Evolutionary conservation across 768 basidiomycete genomes (phyloP).

Genomic region (Pluteus cervinus): DNA sequence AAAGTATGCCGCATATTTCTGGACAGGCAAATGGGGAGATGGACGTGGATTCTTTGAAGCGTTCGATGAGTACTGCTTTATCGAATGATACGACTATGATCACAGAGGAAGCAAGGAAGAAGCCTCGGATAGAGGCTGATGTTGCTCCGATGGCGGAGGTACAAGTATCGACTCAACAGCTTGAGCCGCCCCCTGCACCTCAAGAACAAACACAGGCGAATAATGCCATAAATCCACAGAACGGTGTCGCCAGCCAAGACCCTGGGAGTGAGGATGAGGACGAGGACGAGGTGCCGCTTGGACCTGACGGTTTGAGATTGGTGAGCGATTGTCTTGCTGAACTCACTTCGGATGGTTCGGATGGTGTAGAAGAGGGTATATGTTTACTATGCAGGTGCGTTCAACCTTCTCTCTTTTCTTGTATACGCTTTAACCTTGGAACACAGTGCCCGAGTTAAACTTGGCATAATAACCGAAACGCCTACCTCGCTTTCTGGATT

Average conservation of each 20-base stretch:
- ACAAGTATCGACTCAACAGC: no score
- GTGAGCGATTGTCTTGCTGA: slow-evolving; percentile 35
- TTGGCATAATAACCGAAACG: slow-evolving; percentile 19
- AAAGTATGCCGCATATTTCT: no score
- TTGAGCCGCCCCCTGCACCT: no score
- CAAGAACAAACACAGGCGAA: slow-evolving; percentile 3
- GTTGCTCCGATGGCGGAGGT: no score
- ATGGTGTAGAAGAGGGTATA: slow-evolving; percentile 21
- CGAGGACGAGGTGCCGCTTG: slow-evolving; percentile 30
- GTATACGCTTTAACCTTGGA: slow-evolving; percentile 1
- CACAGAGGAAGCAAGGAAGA: slow-evolving; percentile 1
- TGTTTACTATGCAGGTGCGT: slow-evolving; percentile 54
- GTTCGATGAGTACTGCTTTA: no score
- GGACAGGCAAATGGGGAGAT: no score
- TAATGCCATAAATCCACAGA: slow-evolving; percentile 4
- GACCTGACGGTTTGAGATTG: slow-evolving; percentile 34
- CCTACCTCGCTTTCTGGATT: slow-evolving; percentile 31
- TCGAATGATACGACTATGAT: no score
- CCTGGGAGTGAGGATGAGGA: slow-evolving; percentile 27
- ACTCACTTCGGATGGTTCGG: slow-evolving; percentile 31
- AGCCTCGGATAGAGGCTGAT: slow-evolving; percentile 2
- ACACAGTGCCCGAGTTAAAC: slow-evolving; percentile 28
- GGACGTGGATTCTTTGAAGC: no score
- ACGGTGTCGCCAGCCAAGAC: slow-evolving; percentile 7
- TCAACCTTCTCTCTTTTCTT: not conserved